Base-by-base conservation (phyloP, 192 early-diverging fungal species). In the Polychytrium aggregatum region DNA sequence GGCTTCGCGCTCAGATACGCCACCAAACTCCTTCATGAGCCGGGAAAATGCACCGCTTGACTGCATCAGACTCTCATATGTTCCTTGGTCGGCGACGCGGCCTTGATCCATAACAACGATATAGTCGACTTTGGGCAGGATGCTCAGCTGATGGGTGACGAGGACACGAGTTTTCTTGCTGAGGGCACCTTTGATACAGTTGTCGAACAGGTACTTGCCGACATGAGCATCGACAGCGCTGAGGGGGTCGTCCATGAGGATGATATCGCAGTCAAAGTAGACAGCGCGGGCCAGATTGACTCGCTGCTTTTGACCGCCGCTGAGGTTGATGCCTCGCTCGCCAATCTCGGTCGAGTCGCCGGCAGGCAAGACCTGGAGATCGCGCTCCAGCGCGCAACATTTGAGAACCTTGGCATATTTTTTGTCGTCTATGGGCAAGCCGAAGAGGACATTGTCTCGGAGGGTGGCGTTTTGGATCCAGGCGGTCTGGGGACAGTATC, bases 371-470 rank as follows among this genome's bases (percentile, higher is more conserved):
- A 49, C 79, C 1, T 80, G 73, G 37, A 90, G 62, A 52, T 87
- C 86, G 3, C 78, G 69, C 28, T 64, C 65, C 21, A 92, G 62
- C 18, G 84, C 82, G 22, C 86, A 91, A 41, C 67, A 70, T 13
- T 74, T 66, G 22, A 89, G 54, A 1, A 85, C 82, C 33, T 82
- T 68, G 31, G 78, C 58, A 54, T 90, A 95, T 17, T 78, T 72
- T 44, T 56, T 50, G 22, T 57, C 65, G 30, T 90, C 79, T 54
- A 69, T 88, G 1, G 67, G 62, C 40, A 74, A 64, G 7, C 92
- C 92, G 72, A 95, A 90, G 27, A 85, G 47, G 52, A 95, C 84
- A 57, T 94, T 94, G 41, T 91, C 86, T 43, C 86, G 78, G 41
- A 94, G 44, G n/a, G 85, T 86, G 48, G 79, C 52, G 29, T 58